Percentiles rank a stretch among this genome's conserved stretches.
phyloP scores from a whole-genome alignment of 1,139 yeast genomes.

The Blastobotrys apis region DNA sequence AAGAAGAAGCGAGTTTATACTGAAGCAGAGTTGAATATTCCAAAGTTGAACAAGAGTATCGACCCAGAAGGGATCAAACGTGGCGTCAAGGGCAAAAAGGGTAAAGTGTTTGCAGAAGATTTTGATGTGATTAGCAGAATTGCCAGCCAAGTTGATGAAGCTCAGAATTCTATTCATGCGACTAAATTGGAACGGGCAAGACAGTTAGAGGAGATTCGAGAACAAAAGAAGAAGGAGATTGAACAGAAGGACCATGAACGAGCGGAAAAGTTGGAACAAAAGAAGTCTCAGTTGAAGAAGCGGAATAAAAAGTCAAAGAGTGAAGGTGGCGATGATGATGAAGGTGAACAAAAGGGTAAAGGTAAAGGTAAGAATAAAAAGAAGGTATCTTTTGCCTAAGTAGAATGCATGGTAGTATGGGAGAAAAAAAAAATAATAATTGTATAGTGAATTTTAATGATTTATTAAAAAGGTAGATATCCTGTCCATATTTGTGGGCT shows the following conservation, averaged over 20 bases:
- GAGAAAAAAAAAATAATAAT: too few species aligned
- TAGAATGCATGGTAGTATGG: neutral
- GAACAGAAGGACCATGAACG: constrained; percentile 77
- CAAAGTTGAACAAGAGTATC: constrained; percentile 74
- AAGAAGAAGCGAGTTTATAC: constrained; percentile 55
- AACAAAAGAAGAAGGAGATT: constrained; percentile 76
- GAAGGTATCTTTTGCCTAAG: constrained; percentile 28
- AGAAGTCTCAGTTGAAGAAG: constrained; percentile 70
- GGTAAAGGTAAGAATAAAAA: constrained; percentile 16
- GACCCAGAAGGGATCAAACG: constrained; percentile 77
- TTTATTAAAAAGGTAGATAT: neutral
- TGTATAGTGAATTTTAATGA: neutral
- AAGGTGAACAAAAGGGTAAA: neutral
- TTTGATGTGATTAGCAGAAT: constrained; percentile 61
- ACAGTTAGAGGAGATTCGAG: constrained; percentile 85
- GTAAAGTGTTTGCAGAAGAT: constrained; percentile 81
- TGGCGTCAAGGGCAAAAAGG: constrained; percentile 73
- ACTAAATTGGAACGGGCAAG: constrained; percentile 86
- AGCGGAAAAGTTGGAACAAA: constrained; percentile 63
- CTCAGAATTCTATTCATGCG: constrained; percentile 76
- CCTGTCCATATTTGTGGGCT: neutral
- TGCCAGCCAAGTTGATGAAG: constrained; percentile 75
- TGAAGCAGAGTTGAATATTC: constrained; percentile 75
- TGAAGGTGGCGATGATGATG: constrained; percentile 13
- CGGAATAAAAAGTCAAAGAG: constrained; percentile 34